These are phyloP conservation scores for Penicillium sp. DNA, from an alignment of 2,329 filamentous ascomycete genomes.

Conservation along the genomic window DNA sequence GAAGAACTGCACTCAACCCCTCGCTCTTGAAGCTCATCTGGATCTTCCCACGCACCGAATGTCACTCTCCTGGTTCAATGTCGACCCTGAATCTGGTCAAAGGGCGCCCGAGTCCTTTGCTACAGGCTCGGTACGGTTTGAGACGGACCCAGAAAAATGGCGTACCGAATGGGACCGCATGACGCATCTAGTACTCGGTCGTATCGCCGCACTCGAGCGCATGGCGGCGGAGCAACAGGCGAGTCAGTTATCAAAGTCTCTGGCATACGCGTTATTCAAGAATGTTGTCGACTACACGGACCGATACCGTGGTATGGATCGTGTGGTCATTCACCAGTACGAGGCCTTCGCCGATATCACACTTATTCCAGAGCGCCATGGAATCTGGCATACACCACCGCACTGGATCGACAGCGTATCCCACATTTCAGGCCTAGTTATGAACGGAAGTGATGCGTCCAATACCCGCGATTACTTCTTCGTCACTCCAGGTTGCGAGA, in stretches of 20 bases:
- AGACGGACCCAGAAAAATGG: conserved; percentile 3
- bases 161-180: conserved; percentile 11
- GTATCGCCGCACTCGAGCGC: conserved; percentile 10
- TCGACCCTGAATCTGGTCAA: conserved; percentile 1
- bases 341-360: conserved; percentile 15
- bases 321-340: conserved; percentile 12
- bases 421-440: conserved; percentile 41
- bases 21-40: conserved; percentile 7
- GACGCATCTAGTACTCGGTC: conserved; percentile 11
- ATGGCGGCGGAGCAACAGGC: conserved; percentile 6
- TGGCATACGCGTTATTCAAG: conserved; percentile 16
- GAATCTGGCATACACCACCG: conserved; percentile 39
- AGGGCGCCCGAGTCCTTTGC: conserved; percentile 6
- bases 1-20: conserved; percentile 7
- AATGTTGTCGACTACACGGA: conserved; percentile 16
- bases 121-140: conserved; percentile 9
- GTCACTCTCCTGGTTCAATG: conserved; percentile 14
- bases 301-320: conserved; percentile 17
- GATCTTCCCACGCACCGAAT: background rate
- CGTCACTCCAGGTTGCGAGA: conserved; percentile 41
- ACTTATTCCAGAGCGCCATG: conserved; percentile 18
- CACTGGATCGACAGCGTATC: conserved; percentile 46
- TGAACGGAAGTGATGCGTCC: conserved; percentile 34
- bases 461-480: conserved; percentile 38
- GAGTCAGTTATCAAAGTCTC: conserved; percentile 9